phyloP scores from a whole-genome alignment of 768 basidiomycete species.

The Mycena venus region DNA sequence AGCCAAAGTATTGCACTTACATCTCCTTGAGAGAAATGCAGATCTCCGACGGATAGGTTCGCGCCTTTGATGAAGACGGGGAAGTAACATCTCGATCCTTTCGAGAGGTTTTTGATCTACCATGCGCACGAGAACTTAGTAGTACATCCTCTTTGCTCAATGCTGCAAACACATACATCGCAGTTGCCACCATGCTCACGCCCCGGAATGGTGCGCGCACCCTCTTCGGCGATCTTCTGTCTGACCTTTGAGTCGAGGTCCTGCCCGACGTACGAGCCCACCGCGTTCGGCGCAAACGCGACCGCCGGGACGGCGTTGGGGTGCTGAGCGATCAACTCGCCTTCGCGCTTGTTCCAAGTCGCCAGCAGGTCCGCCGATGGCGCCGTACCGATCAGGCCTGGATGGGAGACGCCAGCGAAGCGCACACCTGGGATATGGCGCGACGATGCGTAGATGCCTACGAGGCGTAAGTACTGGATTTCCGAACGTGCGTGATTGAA shows the following conservation, averaged over 20 bases:
- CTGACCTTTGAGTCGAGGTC: slow-evolving; percentile 61
- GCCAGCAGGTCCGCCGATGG: slow-evolving; percentile 80
- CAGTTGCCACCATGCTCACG: slow-evolving; percentile 88
- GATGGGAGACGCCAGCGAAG: slow-evolving; percentile 84
- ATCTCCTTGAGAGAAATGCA: slow-evolving; percentile 87
- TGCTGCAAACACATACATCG: slow-evolving; percentile 59
- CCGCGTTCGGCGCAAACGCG: slow-evolving; percentile 71
- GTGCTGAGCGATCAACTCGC: slow-evolving; percentile 69
- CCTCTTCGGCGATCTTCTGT: slow-evolving; percentile 72
- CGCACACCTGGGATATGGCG: slow-evolving; percentile 85
- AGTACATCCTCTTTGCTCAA: not conserved
- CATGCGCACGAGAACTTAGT: not conserved
- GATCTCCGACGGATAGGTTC: slow-evolving; percentile 82
- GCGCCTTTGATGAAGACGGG: slow-evolving; percentile 85
- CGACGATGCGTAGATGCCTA: slow-evolving; percentile 79
- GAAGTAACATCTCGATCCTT: slow-evolving; percentile 81
- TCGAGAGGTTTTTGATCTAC: slow-evolving; percentile 84
- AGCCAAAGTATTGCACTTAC: slow-evolving; percentile 44
- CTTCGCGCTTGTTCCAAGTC: slow-evolving; percentile 83
- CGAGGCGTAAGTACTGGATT: not conserved
- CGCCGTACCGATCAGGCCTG: slow-evolving; percentile 82
- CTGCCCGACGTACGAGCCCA: slow-evolving; percentile 79
- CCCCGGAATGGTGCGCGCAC: slow-evolving; percentile 81
- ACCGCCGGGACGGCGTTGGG: slow-evolving; percentile 70
- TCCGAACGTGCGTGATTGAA: not conserved